Evolutionary conservation across 768 basidiomycete species (phyloP), one percentile per base, ranked within the genome.

Genomic region (Leccinum barrowsii): DNA sequence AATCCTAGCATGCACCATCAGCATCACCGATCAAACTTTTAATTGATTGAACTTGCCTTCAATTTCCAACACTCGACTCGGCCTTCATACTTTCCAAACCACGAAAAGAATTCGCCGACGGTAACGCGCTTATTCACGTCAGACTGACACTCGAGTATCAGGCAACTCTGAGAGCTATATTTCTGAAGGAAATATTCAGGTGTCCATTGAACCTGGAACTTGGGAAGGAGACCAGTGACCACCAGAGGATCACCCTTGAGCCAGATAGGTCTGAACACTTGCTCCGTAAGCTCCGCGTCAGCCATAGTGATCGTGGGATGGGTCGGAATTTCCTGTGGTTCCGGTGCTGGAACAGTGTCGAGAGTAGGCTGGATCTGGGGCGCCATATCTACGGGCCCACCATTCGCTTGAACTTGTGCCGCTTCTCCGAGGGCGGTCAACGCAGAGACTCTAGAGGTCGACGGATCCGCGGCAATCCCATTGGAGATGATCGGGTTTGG

Each of bases 141-240:
- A 2, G 80, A 83, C 74, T 93, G 87, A 66, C 92, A 96, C 70
- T 96, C 90, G 15, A 92, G 78, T 57, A 97, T 85, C 52, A 86
- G 76, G 69, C 89, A 87, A 26, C 67, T 75, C 60, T 89, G 82
- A 10, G 77, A 71, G 7, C 83, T 85, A 68, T 89, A 88, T 61
- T 85, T 78, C 53, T 83, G 72, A 17, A 84, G 81, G 72, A 98
- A 94, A 66, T 87, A 89, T 56, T 87, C 82, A 0, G 95, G 95
- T 5, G 82, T 85, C 95, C 95, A 98, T 57, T 79, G 69, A 59
- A 87, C 72, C 63, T 80, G 76, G 72, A 94, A 87, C 62, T 85
- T 82, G 13, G 77, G 65, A 50, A 82, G 73, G 19, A 92, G 72
- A 28, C 80, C 83, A 28, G 85, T 87, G 50, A 97, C 88, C 30